Percentiles rank a stretch among this genome's conserved stretches.
These are phyloP conservation scores for Mrakia gelida DNA, from an alignment of 768 basidiomycete genomes.

Conservation along the genomic window DNA sequence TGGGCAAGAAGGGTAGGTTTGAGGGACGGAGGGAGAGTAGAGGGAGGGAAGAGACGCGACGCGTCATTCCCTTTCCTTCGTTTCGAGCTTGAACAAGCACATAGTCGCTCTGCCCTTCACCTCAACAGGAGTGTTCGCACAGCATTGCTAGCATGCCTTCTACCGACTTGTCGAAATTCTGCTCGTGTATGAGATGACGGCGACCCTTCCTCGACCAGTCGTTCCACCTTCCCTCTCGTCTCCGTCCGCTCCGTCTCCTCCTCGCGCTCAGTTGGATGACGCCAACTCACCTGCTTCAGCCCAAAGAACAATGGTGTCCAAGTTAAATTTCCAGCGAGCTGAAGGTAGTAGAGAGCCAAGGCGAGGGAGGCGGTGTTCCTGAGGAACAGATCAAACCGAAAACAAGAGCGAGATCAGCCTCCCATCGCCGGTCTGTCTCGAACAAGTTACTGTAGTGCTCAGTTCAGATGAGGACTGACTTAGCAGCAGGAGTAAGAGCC, in stretches of 20 bases:
- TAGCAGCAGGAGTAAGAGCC: constrained; percentile 46
- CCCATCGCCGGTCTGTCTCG: not conserved
- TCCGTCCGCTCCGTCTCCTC: constrained; percentile 16
- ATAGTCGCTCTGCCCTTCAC: no score
- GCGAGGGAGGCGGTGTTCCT: constrained; percentile 52
- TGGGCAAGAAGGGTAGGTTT: no score
- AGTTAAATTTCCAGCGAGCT: constrained; percentile 56
- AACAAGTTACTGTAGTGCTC: no score
- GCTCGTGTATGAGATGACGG: no score
- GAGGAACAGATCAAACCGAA: constrained; percentile 18
- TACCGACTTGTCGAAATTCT: no score
- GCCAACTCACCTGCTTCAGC: constrained; percentile 46
- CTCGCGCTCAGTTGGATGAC: not conserved
- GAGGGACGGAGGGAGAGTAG: not conserved
- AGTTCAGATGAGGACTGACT: no score
- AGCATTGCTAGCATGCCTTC: no score
- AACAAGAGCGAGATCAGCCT: not conserved
- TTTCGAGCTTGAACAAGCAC: constrained; percentile 24
- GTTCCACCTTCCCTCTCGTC: not conserved
- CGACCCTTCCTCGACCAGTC: no score
- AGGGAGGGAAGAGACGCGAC: not conserved
- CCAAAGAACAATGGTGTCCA: constrained; percentile 68
- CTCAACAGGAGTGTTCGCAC: no score
- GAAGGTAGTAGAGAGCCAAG: constrained; percentile 59
- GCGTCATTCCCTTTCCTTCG: not conserved